Base-by-base conservation (phyloP, 306 rosid genomes). In the Cucurbita maxima region DNA sequence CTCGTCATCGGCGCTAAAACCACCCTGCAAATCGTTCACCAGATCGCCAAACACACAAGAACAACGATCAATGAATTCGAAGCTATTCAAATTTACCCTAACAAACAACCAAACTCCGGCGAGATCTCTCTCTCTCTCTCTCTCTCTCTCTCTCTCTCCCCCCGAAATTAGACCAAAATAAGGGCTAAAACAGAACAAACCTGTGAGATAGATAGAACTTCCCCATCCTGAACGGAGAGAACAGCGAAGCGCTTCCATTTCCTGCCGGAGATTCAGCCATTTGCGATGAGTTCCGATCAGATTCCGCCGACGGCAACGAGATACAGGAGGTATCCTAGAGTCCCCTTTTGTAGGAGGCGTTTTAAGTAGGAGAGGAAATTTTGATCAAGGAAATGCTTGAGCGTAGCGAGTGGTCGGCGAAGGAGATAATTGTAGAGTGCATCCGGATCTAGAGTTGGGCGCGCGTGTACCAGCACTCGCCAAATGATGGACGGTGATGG, bases 131-230 rank as follows among this genome's bases (percentile, higher is more conserved):
- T 38, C 14, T 50, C 43, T 36, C 19, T 38, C 14, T 6, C 13
- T 30, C 34, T 30, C 70, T 0, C 34, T 50, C 43, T 36, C 19
- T 38, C 14, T 6, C 13, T 50, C 43, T 36, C 19, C 16, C 14
- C 3, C 8, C 18, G 36, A 57, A 63, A 20, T 45, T 10, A 22
- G 4, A 20, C 1, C 4, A 10, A 13, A 4, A 19, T 34, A 1
- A 20, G 69, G 6, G 1, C 7, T 9, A 6, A 25, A 20, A 11
- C 6, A 6, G 63, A 36, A 63, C 79, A 50, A 36, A 90, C 97
- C 97, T 92, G 82, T 89, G 97, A 9, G 96, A 89, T 53, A 92
- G 87, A 72, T 77, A 56, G 50, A 92, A 92, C 14, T 76, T 86
- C 66, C 89, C 89, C 94, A 87, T 73, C 37, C 84, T 87, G 88